Conservation (phyloP, 495 filamentous ascomycete genomes). For the Penicillium malachiteum region DNA sequence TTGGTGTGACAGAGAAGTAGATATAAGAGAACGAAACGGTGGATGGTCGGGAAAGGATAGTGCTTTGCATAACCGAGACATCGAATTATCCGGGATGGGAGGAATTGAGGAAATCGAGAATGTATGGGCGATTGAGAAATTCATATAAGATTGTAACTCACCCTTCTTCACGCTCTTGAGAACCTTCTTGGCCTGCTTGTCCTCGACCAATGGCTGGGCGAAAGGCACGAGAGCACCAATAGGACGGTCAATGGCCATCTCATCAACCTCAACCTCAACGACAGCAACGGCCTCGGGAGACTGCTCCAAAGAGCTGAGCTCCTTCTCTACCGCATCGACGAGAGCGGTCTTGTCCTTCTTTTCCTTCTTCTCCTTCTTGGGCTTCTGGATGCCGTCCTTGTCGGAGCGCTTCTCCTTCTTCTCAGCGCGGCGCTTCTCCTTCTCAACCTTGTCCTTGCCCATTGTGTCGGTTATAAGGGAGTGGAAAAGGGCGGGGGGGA, state of each 20-base stretch:
- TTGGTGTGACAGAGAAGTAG: neutral
- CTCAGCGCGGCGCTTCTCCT: slow-evolving; percentile 70
- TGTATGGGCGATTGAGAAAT: neutral
- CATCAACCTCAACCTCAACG: slow-evolving; percentile 45
- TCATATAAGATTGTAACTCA: slow-evolving; percentile 37
- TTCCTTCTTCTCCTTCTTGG: slow-evolving; percentile 64
- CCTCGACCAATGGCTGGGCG: slow-evolving; percentile 83
- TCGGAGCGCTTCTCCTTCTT: slow-evolving; percentile 81
- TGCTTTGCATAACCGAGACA: too few relatives aligned
- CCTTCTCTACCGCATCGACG: slow-evolving; percentile 62
- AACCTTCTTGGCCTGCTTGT: slow-evolving; percentile 90
- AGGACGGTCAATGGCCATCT: slow-evolving; percentile 52
- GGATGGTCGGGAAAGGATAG: neutral
- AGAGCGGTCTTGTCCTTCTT: slow-evolving; percentile 66
- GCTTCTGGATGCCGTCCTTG: slow-evolving; percentile 71
- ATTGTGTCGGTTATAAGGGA: slow-evolving; percentile 35
- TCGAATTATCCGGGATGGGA: too few relatives aligned
- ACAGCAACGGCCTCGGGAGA: slow-evolving; percentile 43
- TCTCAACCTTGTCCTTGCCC: slow-evolving; percentile 58
- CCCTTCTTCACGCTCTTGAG: slow-evolving; percentile 92
- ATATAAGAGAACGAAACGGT: neutral
- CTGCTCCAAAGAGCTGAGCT: slow-evolving; percentile 51
- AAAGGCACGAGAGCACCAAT: slow-evolving; percentile 86
- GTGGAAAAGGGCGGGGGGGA: slow-evolving; percentile 17
- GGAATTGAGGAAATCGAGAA: too few relatives aligned